Conservation (phyloP, 441 rosid genomes). For the Jatropha multifida region DNA sequence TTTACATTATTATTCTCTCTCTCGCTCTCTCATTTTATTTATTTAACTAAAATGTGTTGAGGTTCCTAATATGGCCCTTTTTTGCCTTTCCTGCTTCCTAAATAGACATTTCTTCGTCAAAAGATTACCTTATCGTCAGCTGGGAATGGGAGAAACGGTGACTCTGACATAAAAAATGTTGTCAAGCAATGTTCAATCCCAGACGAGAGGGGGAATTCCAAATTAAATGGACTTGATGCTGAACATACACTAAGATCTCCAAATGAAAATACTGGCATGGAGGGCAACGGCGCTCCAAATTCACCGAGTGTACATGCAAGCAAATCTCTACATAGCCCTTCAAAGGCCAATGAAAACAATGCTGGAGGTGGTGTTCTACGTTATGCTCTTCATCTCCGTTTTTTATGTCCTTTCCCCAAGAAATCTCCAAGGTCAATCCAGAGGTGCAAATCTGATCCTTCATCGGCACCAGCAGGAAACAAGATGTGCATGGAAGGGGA, state of each 20-base stretch:
- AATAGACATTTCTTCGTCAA: constrained; percentile 58
- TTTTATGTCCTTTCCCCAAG: constrained; percentile 43
- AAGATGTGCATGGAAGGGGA: constrained; percentile 24
- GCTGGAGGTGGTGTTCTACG: constrained; percentile 49
- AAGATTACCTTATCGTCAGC: constrained; percentile 45
- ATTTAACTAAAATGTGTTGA: constrained; percentile 7
- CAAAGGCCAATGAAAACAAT: constrained; percentile 38
- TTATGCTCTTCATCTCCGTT: constrained; percentile 65
- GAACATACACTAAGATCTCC: constrained; percentile 18
- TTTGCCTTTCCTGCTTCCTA: not conserved
- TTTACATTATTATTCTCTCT: not conserved
- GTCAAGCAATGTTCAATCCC: constrained; percentile 23
- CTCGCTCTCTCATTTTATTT: not conserved
- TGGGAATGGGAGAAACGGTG: constrained; percentile 25
- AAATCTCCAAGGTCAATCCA: constrained; percentile 38
- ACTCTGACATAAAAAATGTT: constrained; percentile 23
- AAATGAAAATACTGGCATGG: constrained; percentile 9
- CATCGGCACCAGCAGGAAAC: constrained; percentile 32
- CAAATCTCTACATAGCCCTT: constrained; percentile 36
- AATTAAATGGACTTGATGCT: constrained; percentile 9
- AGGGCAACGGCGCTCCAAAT: constrained; percentile 25
- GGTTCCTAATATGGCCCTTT: constrained; percentile 12
- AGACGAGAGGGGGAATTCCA: constrained; percentile 18
- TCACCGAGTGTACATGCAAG: constrained; percentile 7
- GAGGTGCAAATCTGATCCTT: constrained; percentile 52